Conservation (phyloP, 2,329 filamentous ascomycete species). For the Hymenoscyphus occultus region DNA sequence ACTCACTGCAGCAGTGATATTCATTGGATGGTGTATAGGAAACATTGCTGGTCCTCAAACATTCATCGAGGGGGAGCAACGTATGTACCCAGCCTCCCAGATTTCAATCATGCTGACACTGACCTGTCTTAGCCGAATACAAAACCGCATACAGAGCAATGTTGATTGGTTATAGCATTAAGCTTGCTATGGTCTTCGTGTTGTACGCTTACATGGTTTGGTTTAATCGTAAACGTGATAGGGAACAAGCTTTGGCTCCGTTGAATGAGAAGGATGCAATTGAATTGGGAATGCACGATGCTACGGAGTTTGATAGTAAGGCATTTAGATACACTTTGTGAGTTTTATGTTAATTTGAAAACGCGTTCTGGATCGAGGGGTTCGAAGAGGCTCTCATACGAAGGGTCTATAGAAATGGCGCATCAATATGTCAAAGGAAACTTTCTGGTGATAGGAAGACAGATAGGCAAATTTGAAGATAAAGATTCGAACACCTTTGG, state of each 20-base stretch:
- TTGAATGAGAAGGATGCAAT: slow-evolving; percentile 45
- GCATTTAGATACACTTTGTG: slow-evolving; percentile 50
- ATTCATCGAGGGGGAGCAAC: slow-evolving; percentile 21
- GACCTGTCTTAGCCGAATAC: slow-evolving; percentile 30
- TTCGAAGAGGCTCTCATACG: too few species aligned
- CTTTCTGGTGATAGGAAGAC: too few species aligned
- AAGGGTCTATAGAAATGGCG: too few species aligned
- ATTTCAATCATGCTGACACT: not conserved
- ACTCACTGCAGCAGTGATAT: slow-evolving; percentile 46
- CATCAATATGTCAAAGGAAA: too few species aligned
- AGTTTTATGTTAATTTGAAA: too few species aligned
- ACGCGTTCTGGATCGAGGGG: too few species aligned
- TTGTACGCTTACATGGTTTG: slow-evolving; percentile 51
- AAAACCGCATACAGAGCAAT: slow-evolving; percentile 19
- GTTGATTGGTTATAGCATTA: slow-evolving; percentile 43
- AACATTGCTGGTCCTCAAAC: slow-evolving; percentile 45
- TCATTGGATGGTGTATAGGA: slow-evolving; percentile 50
- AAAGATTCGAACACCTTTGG: too few species aligned
- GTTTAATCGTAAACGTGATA: slow-evolving; percentile 52
- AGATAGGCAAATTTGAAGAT: too few species aligned
- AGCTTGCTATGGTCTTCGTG: slow-evolving; percentile 43
- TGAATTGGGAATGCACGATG: slow-evolving; percentile 51
- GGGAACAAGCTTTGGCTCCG: slow-evolving; percentile 36
- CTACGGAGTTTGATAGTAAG: slow-evolving; percentile 52
- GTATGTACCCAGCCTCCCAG: slow-evolving; percentile 7